A percentile compares a stretch with the other conserved stretches of the same genome.
These are phyloP conservation scores for Asterophora lycoperdoides DNA, from an alignment of 768 basidiomycete species.

Conservation along the genomic window DNA sequence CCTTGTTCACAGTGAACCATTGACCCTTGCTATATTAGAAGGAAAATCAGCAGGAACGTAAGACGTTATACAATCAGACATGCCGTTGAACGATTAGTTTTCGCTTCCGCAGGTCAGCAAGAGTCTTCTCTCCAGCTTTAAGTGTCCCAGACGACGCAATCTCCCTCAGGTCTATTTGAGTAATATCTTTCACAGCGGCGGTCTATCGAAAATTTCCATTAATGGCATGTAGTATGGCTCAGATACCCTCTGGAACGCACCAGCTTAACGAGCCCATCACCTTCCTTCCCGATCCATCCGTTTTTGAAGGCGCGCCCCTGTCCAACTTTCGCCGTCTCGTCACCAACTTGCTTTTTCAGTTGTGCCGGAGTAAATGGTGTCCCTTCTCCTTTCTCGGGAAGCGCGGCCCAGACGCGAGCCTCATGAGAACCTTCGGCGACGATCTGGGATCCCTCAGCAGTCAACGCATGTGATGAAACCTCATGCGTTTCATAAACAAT, in stretches of 20 bases:
- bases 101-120: slow-evolving; percentile 87
- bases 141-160: slow-evolving; percentile 71
- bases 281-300: slow-evolving; percentile 93
- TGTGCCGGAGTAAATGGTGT: slow-evolving; percentile 60
- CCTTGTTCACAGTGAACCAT: slow-evolving; percentile 90
- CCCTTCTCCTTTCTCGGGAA: slow-evolving; percentile 70
- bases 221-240: slow-evolving; percentile 5
- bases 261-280: slow-evolving; percentile 78
- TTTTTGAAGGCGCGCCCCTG: slow-evolving; percentile 96
- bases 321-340: slow-evolving; percentile 87
- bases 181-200: slow-evolving; percentile 63
- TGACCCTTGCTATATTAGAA: slow-evolving; percentile 72
- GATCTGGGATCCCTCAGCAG: slow-evolving; percentile 80
- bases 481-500: slow-evolving; percentile 78
- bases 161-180: slow-evolving; percentile 69
- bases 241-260: slow-evolving; percentile 44
- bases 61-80: background rate
- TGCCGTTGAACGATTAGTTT: slow-evolving; percentile 86
- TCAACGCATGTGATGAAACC: slow-evolving; percentile 65
- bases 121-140: slow-evolving; percentile 69
- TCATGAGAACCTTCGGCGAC: slow-evolving; percentile 87
- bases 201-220: slow-evolving; percentile 37
- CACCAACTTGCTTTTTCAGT: slow-evolving; percentile 74
- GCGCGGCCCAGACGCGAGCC: slow-evolving; percentile 86
- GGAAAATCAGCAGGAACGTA: slow-evolving; percentile 4